Evolutionary conservation across 495 filamentous ascomycete genomes (phyloP).

Genomic region (Antarctomyces pellizariae): DNA sequence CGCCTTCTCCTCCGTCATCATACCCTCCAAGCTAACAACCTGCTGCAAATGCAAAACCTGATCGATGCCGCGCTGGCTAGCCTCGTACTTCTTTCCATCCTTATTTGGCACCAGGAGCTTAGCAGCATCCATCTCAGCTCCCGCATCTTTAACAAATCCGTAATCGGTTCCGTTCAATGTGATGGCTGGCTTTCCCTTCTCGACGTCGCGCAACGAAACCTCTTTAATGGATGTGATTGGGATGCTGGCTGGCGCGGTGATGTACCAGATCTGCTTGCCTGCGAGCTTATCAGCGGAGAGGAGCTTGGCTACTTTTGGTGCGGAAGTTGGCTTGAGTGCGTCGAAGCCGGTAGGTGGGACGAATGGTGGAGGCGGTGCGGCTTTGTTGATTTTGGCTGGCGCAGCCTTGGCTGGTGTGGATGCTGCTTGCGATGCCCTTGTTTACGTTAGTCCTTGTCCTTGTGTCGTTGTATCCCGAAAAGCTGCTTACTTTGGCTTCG

Average conservation of each 20-base stretch:
- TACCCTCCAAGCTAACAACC: slow-evolving; percentile 15
- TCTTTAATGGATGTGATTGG: slow-evolving; percentile 19
- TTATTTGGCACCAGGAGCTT: slow-evolving; percentile 9
- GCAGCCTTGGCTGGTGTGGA: neutral
- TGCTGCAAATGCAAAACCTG: slow-evolving; percentile 24
- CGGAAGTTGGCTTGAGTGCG: neutral
- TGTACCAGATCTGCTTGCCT: slow-evolving; percentile 31
- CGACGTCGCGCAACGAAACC: slow-evolving; percentile 15
- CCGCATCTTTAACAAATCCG: slow-evolving; percentile 20
- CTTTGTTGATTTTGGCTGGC: slow-evolving; percentile 13
- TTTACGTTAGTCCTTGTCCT: too few relatives aligned
- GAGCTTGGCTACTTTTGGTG: slow-evolving; percentile 4
- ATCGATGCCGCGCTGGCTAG: slow-evolving; percentile 13
- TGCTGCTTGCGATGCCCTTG: slow-evolving; percentile 1
- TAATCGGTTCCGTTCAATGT: slow-evolving; percentile 19
- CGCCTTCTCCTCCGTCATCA: slow-evolving; percentile 16
- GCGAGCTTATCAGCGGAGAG: slow-evolving; percentile 12
- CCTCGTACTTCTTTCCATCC: slow-evolving; percentile 15
- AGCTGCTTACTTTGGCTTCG: too few relatives aligned
- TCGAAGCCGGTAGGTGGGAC: slow-evolving; percentile 13
- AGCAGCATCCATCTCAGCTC: slow-evolving; percentile 3
- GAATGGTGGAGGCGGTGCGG: slow-evolving; percentile 16
- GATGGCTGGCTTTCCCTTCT: slow-evolving; percentile 14
- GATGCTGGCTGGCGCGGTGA: slow-evolving; percentile 24
- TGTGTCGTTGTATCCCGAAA: too few relatives aligned